Percentiles rank a stretch among this genome's conserved stretches.
Evolutionary conservation across 306 rosid species (phyloP).

Genomic region (Bauhinia variegata): DNA sequence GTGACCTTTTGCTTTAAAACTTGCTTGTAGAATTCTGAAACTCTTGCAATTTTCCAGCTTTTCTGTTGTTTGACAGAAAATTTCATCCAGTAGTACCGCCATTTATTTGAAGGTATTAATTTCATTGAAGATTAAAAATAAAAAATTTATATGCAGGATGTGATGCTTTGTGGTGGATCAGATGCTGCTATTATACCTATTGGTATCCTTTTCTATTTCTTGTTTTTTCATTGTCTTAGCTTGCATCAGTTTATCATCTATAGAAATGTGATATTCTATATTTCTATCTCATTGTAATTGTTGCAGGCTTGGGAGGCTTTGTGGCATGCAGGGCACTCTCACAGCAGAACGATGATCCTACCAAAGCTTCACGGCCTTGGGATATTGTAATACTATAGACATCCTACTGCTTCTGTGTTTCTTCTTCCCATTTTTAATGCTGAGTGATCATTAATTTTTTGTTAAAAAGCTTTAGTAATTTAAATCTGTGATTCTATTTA

Average conservation of each 20-base stretch:
- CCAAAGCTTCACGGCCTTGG: slow-evolving; percentile 98
- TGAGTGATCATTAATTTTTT: neutral
- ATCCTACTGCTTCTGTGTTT: slow-evolving; percentile 11
- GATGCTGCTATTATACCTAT: slow-evolving; percentile 87
- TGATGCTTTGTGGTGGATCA: slow-evolving; percentile 96
- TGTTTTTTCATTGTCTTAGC: neutral
- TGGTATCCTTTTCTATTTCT: slow-evolving; percentile 53
- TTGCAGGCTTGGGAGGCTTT: slow-evolving; percentile 92
- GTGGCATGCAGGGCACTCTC: slow-evolving; percentile 96
- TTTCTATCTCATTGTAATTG: slow-evolving; percentile 21
- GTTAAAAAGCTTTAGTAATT: neutral
- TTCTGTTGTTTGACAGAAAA: slow-evolving; percentile 14
- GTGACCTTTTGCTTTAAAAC: slow-evolving; percentile 38
- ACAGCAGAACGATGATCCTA: slow-evolving; percentile 76
- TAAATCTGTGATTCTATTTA: neutral
- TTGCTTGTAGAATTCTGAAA: slow-evolving; percentile 21
- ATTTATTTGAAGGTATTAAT: slow-evolving; percentile 14
- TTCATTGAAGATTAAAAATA: slow-evolving; percentile 4
- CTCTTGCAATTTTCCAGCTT: neutral
- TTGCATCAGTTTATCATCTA: slow-evolving; percentile 20
- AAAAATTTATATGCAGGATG: slow-evolving; percentile 56
- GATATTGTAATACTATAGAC: slow-evolving; percentile 63
- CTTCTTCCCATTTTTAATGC: slow-evolving; percentile 19
- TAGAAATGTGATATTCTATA: slow-evolving; percentile 18
- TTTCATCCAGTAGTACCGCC: slow-evolving; percentile 1